phyloP scores from a whole-genome alignment of 2,329 filamentous ascomycete genomes.

The Pyrenophora teres region DNA sequence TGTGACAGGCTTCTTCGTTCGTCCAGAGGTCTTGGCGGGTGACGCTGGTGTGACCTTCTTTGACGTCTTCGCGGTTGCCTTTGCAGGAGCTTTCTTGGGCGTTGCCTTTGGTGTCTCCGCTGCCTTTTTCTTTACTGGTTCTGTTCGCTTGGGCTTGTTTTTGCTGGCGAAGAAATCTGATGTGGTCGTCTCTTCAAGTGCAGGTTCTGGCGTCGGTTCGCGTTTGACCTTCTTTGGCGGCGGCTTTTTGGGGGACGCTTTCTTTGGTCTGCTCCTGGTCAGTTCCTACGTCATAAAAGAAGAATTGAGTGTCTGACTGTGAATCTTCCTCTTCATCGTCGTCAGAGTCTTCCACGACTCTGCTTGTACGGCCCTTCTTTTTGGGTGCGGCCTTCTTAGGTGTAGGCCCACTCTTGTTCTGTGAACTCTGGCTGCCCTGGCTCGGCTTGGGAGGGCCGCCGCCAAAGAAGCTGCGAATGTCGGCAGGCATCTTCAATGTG shows the following conservation, averaged over 20 bases:
- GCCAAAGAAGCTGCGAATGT: conserved; percentile 91
- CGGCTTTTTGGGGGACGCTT: conserved; percentile 60
- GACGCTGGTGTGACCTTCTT: conserved; percentile 43
- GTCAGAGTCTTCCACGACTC: conserved; percentile 71
- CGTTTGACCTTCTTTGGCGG: conserved; percentile 61
- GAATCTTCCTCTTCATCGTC: conserved; percentile 59
- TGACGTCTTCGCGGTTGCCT: conserved; percentile 37
- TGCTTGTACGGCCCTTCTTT: conserved; percentile 48
- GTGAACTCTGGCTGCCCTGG: conserved; percentile 37
- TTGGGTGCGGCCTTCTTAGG: conserved; percentile 48
- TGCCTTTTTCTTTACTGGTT: conserved; percentile 47
- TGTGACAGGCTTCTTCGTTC: conserved; percentile 51
- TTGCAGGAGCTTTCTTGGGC: conserved; percentile 41
- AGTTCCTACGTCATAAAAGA: conserved; percentile 21
- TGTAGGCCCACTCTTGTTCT: conserved; percentile 40
- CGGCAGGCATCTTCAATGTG: conserved; percentile 68
- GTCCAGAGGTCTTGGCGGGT: conserved; percentile 44
- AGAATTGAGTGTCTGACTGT: conserved; percentile 25
- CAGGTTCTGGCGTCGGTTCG: conserved; percentile 54
- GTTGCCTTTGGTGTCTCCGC: conserved; percentile 42
- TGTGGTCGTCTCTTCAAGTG: conserved; percentile 63
- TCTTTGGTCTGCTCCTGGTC: conserved; percentile 42
- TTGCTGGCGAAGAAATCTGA: conserved; percentile 67
- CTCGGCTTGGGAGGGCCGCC: conserved; percentile 68
- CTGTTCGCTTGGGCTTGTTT: conserved; percentile 59